A percentile compares a stretch with the other conserved stretches of the same genome.
Evolutionary conservation across 345 rosid genomes (phyloP).

Genomic region (Hypericum perforatum): DNA sequence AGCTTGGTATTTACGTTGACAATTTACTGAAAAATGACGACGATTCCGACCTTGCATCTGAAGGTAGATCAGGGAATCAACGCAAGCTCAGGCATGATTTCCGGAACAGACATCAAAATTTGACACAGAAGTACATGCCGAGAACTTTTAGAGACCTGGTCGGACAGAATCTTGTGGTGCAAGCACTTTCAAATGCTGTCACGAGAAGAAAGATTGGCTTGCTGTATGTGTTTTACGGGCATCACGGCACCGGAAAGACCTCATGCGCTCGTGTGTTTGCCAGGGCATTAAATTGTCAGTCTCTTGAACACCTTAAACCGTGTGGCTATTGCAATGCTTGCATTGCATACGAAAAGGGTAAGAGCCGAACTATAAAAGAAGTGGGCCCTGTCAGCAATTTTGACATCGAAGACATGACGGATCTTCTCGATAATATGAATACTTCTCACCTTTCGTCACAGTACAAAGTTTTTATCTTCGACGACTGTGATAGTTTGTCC

Average conservation of each 20-base stretch:
- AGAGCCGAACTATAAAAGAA: slow-evolving; percentile 59
- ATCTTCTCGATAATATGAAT: slow-evolving; percentile 53
- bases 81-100: slow-evolving; percentile 22
- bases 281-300: slow-evolving; percentile 82
- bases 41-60: slow-evolving; percentile 71
- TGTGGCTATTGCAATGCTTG: slow-evolving; percentile 77
- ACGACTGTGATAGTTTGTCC: slow-evolving; percentile 76
- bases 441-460: slow-evolving; percentile 44
- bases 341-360: slow-evolving; percentile 57
- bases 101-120: slow-evolving; percentile 53
- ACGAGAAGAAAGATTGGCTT: slow-evolving; percentile 65
- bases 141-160: slow-evolving; percentile 62
- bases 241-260: slow-evolving; percentile 95
- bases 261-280: slow-evolving; percentile 89
- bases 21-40: slow-evolving; percentile 54
- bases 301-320: slow-evolving; percentile 62
- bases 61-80: slow-evolving; percentile 58
- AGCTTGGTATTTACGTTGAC: slow-evolving; percentile 80
- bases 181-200: slow-evolving; percentile 86
- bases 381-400: slow-evolving; percentile 73
- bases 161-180: slow-evolving; percentile 81
- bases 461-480: slow-evolving; percentile 63
- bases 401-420: slow-evolving; percentile 62
- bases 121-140: slow-evolving; percentile 82
- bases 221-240: slow-evolving; percentile 86